Base-by-base conservation (phyloP, 1,284 basidiomycete species). In the Trametes pubescens region DNA sequence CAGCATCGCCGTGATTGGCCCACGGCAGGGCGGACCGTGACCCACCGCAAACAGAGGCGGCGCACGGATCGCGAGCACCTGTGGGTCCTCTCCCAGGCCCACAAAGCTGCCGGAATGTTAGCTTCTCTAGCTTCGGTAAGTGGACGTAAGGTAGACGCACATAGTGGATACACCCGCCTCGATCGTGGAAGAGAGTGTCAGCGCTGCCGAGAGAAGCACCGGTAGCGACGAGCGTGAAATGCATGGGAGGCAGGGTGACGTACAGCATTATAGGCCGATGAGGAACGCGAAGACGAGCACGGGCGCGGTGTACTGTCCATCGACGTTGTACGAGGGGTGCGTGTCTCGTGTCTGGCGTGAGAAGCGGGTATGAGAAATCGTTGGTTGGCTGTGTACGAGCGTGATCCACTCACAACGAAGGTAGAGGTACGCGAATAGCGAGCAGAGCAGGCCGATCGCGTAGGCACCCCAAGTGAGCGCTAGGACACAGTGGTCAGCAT, bases 161-260 rank as follows among this genome's bases (percentile, higher is more conserved):
- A 94, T 93, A 0, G 92, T 94, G 2, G 92, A 94, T 2, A 94
- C 92, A 57, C 92, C 93, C 26, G 90, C 90, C 73, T 92, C 89
- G 66, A 93, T 87, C 3, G 89, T 86, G 22, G 89, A 88, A 2
- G 85, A 84, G 61, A 91, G 76, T 8, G 90, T 91, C 67, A 90
- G 75, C 24, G 86, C 89, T 91, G 60, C 60, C 24, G n/a, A 2
- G 34, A 24, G 21, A 22, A 26, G 54, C 13, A 38, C 18, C 11
- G 22, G 56, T 34, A 63, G 57, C 1, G 24, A 34, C 3, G 14
- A 5, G n/a, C n/a, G n/a, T n/a, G 18, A 22, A 22, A 1, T 1
- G 43, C 1, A 26, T 35, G 1, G 18, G 32, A 52, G 51, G 48
- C n/a, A 22, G 55, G 29, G 14, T 6, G 13, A 80, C 88, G 72